Conservation (phyloP, 2,329 filamentous ascomycete genomes). For the Venturia effusa region DNA sequence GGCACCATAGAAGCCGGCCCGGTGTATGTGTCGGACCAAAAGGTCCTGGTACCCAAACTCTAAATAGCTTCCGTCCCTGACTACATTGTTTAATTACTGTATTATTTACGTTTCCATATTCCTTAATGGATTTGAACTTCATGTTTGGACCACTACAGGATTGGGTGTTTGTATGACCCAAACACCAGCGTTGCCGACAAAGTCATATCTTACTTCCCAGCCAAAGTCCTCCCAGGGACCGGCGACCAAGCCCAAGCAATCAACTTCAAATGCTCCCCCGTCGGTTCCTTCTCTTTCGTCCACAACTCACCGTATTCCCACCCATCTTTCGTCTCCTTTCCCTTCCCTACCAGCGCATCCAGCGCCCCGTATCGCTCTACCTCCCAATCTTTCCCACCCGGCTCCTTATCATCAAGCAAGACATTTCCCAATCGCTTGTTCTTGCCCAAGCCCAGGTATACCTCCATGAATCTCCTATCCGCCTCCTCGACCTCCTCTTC, state of each 20-base stretch:
- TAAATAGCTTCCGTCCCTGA: too few species aligned
- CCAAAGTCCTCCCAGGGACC: conserved; percentile 5
- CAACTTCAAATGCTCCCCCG: conserved; percentile 17
- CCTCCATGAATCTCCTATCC: conserved; percentile 17
- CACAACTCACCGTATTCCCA: conserved; percentile 18
- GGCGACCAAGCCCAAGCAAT: conserved; percentile 23
- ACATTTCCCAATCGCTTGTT: conserved; percentile 21
- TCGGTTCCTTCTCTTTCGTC: conserved; percentile 15
- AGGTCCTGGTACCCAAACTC: too few species aligned
- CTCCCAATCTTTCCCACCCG: conserved; percentile 21
- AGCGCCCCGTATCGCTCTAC: conserved; percentile 17
- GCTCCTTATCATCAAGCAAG: conserved; percentile 20
- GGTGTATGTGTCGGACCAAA: too few species aligned
- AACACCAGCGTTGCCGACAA: not conserved
- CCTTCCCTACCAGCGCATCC: conserved; percentile 16
- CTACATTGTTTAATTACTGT: too few species aligned
- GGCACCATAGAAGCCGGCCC: too few species aligned
- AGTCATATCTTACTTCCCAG: not conserved
- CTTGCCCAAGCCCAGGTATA: conserved; percentile 17
- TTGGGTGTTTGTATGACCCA: not conserved
- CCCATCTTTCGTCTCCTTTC: conserved; percentile 13
- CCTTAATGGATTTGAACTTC: too few species aligned
- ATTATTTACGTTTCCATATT: too few species aligned
- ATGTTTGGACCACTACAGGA: too few species aligned
- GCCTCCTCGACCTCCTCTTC: conserved; percentile 13